phyloP scores from a whole-genome alignment of 2,329 filamentous ascomycete species.

The Pleurostoma richardsiae region DNA sequence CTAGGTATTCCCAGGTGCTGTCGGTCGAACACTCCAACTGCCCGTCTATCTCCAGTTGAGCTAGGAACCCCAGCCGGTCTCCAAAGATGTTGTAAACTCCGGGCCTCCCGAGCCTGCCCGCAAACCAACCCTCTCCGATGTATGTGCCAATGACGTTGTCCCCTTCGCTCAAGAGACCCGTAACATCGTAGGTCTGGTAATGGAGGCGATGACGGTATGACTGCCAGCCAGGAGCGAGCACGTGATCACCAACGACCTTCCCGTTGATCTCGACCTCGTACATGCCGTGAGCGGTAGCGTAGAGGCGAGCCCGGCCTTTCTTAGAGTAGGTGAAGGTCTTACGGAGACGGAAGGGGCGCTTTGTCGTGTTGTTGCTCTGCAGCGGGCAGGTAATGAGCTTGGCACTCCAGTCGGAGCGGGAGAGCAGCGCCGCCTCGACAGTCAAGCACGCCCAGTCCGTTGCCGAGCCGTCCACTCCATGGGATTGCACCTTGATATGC shows the following conservation, averaged over 20 bases:
- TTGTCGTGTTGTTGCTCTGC: background rate
- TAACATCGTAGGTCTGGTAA: slow-evolving; percentile 45
- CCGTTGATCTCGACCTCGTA: slow-evolving; percentile 45
- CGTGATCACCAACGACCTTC: slow-evolving; percentile 27
- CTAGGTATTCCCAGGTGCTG: background rate
- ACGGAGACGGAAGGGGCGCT: background rate
- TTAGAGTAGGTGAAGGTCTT: background rate
- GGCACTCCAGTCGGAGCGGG: background rate
- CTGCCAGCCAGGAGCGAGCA: slow-evolving; percentile 47
- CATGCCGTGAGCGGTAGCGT: slow-evolving; percentile 39
- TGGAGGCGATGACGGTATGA: slow-evolving; percentile 42
- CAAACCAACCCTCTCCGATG: slow-evolving; percentile 34
- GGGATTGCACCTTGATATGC: slow-evolving; percentile 1
- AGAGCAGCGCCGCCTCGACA: slow-evolving; percentile 12
- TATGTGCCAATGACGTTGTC: slow-evolving; percentile 34
- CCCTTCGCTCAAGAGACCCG: slow-evolving; percentile 19
- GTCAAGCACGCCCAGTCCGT: slow-evolving; percentile 11
- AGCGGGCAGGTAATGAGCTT: background rate
- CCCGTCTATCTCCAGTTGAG: slow-evolving; percentile 2
- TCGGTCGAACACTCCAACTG: background rate
- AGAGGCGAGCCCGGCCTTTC: slow-evolving; percentile 29
- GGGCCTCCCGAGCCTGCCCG: slow-evolving; percentile 17
- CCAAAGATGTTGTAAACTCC: slow-evolving; percentile 3
- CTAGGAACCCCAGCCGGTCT: slow-evolving; percentile 1
- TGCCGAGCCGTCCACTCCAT: slow-evolving; percentile 1